phyloP scores from a whole-genome alignment of 352 stramenopile genomes.

The Pythium apleroticum region DNA sequence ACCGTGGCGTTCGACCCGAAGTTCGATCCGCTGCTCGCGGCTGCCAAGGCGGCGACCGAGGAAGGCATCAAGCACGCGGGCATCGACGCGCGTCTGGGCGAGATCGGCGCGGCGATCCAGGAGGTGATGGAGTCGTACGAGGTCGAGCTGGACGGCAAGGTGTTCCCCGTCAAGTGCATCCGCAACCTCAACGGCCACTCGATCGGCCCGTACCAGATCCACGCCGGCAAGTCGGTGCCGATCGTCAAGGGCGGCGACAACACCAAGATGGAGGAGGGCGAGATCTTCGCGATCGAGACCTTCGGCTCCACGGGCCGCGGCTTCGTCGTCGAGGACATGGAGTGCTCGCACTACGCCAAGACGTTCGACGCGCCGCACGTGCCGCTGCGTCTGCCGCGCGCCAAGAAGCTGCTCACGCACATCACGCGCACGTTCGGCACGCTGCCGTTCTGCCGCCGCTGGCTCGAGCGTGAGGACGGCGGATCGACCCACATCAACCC shows the following conservation, averaged over 20 bases:
- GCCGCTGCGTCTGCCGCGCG: constrained; percentile 85
- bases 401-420: constrained; percentile 96
- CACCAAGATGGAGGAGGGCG: constrained; percentile 97
- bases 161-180: constrained; percentile 94
- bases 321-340: constrained; percentile 92
- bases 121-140: constrained; percentile 99
- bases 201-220: constrained; percentile 97
- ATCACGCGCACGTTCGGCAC: constrained; percentile 99
- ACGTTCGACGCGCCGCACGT: constrained; percentile 94
- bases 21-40: constrained; percentile 89
- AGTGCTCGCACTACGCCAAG: constrained; percentile 99
- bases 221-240: constrained; percentile 95
- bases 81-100: constrained; percentile 93
- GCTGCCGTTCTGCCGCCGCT: constrained; percentile 97
- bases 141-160: constrained; percentile 95
- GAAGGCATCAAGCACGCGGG: constrained; percentile 87
- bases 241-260: constrained; percentile 94
- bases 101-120: constrained; percentile 95
- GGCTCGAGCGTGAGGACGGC: constrained; percentile 96
- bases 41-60: constrained; percentile 91
- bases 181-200: constrained; percentile 98
- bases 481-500: constrained; percentile 92
- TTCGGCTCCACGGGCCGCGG: constrained; percentile 91
- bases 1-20: constrained; percentile 93
- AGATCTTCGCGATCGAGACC: constrained; percentile 98